These are phyloP conservation scores for Orbilia oligospora DNA, from an alignment of 2,329 filamentous ascomycete species.

Conservation along the genomic window DNA sequence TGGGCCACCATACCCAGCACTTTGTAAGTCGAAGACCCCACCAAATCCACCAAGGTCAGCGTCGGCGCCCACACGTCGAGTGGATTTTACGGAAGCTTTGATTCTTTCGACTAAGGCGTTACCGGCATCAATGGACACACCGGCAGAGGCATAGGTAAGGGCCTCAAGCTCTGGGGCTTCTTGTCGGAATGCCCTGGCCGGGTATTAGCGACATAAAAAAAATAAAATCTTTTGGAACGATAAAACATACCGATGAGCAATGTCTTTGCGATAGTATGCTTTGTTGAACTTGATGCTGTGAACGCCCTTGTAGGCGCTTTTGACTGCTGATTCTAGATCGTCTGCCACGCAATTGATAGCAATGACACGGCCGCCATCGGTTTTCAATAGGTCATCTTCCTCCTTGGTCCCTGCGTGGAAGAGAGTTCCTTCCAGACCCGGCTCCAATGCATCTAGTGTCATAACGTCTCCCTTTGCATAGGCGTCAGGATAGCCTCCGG, in stretches of 20 bases:
- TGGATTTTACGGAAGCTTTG: conserved; percentile 89
- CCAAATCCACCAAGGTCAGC: conserved; percentile 96
- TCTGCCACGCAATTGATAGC: conserved; percentile 85
- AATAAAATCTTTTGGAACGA: neutral
- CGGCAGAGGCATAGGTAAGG: conserved; percentile 92
- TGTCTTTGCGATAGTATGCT: conserved; percentile 94
- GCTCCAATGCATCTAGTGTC: conserved; percentile 68
- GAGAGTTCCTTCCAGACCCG: conserved; percentile 74
- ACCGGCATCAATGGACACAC: conserved; percentile 93
- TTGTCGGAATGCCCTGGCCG: conserved; percentile 64
- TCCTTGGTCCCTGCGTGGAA: conserved; percentile 93
- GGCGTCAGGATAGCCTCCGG: conserved; percentile 87
- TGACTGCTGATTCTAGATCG: conserved; percentile 84
- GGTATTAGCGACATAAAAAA: conserved; percentile 27
- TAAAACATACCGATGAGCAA: conserved; percentile 76
- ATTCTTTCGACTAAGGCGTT: conserved; percentile 94
- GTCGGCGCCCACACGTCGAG: conserved; percentile 86
- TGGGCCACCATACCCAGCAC: conserved; percentile 82
- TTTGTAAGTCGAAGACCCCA: conserved; percentile 83
- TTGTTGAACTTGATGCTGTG: conserved; percentile 84
- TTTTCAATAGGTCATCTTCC: conserved; percentile 76
- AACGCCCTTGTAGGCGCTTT: conserved; percentile 88
- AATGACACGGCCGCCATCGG: conserved; percentile 90
- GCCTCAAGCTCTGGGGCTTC: conserved; percentile 66
- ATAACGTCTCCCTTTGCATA: conserved; percentile 84